Evolutionary conservation across 768 basidiomycete species (phyloP).

Genomic region (Pleurotus eryngii): DNA sequence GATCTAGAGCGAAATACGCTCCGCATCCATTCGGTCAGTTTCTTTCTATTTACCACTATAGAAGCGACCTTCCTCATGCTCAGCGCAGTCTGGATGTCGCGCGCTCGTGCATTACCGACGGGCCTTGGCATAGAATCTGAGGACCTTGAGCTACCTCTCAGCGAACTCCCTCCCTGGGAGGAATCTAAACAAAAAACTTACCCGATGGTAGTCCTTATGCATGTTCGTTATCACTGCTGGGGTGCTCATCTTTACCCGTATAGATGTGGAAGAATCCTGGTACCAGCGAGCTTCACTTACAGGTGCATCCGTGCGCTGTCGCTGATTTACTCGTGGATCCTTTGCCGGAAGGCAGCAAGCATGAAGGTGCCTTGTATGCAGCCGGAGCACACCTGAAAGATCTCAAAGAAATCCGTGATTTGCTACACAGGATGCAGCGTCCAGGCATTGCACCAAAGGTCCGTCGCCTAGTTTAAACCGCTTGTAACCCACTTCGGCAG

Average conservation of each 20-base stretch:
- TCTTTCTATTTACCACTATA: not conserved
- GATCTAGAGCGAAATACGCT: constrained; percentile 71
- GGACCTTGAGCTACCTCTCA: constrained; percentile 60
- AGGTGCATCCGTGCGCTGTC: constrained; percentile 84
- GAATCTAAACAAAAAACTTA: constrained; percentile 69
- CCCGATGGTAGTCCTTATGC: constrained; percentile 46
- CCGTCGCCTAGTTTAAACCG: constrained; percentile 16
- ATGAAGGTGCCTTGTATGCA: constrained; percentile 71
- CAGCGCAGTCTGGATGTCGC: constrained; percentile 70
- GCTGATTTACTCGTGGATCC: constrained; percentile 69
- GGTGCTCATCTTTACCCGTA: not conserved
- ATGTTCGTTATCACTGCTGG: constrained; percentile 19
- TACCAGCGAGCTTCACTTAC: constrained; percentile 78
- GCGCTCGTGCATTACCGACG: constrained; percentile 67
- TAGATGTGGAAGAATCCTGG: constrained; percentile 92
- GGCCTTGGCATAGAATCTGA: constrained; percentile 83
- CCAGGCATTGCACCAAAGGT: constrained; percentile 83
- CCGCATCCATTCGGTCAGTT: constrained; percentile 71
- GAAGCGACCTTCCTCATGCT: not conserved
- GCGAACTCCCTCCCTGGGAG: constrained; percentile 77
- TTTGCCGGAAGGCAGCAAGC: constrained; percentile 56
- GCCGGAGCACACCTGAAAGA: constrained; percentile 77
- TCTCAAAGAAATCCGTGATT: constrained; percentile 63
- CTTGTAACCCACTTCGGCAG: not conserved
- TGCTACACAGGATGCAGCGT: constrained; percentile 84